Percentiles rank a stretch among this genome's conserved stretches.
Conservation (phyloP, 768 basidiomycete genomes). For the Phlegmacium glaucopus region DNA sequence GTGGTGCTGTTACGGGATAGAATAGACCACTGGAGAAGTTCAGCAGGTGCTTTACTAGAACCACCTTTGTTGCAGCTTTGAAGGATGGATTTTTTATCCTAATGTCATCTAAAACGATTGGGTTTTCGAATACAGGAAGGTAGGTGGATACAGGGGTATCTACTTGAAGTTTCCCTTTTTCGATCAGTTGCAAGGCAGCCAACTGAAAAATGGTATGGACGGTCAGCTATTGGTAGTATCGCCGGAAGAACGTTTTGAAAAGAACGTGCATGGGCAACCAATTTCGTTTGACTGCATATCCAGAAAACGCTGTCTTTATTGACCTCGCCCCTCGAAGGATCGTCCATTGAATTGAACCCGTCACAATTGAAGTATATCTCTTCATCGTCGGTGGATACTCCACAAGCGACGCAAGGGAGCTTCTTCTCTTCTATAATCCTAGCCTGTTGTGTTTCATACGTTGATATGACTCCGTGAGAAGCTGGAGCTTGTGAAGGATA, state of each 20-base stretch:
- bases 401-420: conserved; percentile 25
- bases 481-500: too few species aligned
- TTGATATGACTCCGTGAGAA: too few species aligned
- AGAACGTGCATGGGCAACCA: conserved; percentile 20
- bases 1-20: conserved; percentile 8
- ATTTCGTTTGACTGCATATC: conserved; percentile 33
- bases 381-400: conserved; percentile 17
- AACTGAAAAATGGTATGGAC: conserved; percentile 16
- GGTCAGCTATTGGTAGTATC: background rate
- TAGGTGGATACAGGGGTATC: conserved; percentile 25
- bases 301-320: conserved; percentile 25
- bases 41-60: conserved; percentile 22
- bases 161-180: conserved; percentile 25
- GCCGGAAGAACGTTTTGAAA: background rate
- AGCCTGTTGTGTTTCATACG: too few species aligned
- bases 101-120: conserved; percentile 12
- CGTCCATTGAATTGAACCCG: conserved; percentile 20
- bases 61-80: conserved; percentile 15
- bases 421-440: conserved; percentile 8
- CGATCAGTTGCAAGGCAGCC: conserved; percentile 31
- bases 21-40: conserved; percentile 26
- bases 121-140: conserved; percentile 26
- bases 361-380: conserved; percentile 21
- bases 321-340: conserved; percentile 21
- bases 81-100: conserved; percentile 4